Evolutionary conservation across 2,329 filamentous ascomycete species (phyloP).

Genomic region (Cercospora berteroae): DNA sequence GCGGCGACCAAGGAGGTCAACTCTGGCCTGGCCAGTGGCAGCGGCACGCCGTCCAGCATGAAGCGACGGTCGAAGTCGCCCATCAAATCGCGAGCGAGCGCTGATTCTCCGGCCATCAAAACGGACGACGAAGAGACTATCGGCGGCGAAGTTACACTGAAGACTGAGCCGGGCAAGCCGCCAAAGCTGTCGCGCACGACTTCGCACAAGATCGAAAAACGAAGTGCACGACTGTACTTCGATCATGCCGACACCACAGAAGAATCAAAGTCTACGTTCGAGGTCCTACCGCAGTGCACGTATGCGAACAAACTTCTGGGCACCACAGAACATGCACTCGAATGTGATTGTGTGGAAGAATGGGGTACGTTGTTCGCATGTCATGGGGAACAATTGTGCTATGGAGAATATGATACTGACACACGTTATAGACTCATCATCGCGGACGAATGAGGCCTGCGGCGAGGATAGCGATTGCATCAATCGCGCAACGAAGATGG

Average conservation of each 20-base stretch:
- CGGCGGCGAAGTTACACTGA: conserved; percentile 61
- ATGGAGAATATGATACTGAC: conserved; percentile 3
- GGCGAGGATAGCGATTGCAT: conserved; percentile 97
- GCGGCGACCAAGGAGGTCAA: conserved; percentile 28
- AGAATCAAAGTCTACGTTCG: conserved; percentile 73
- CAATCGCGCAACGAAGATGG: conserved; percentile 97
- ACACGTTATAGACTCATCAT: conserved; percentile 46
- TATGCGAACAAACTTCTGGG: conserved; percentile 92
- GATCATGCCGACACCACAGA: conserved; percentile 75
- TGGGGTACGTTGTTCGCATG: conserved; percentile 67
- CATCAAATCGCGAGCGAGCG: conserved; percentile 29
- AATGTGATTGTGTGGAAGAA: conserved; percentile 92
- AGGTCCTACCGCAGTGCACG: conserved; percentile 77
- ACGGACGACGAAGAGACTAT: conserved; percentile 54
- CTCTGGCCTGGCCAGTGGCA: conserved; percentile 27
- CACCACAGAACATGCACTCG: conserved; percentile 85
- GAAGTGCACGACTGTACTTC: conserved; percentile 65
- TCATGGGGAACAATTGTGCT: not conserved
- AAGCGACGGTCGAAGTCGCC: conserved; percentile 32
- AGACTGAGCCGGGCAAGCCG: conserved; percentile 63
- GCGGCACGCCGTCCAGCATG: conserved; percentile 23
- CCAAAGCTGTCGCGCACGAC: conserved; percentile 72
- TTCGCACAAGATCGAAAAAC: conserved; percentile 65
- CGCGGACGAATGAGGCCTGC: conserved; percentile 72
- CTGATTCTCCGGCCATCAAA: conserved; percentile 40